phyloP scores from a whole-genome alignment of 148 eudicot species.

The Heliamphora exappendiculata region DNA sequence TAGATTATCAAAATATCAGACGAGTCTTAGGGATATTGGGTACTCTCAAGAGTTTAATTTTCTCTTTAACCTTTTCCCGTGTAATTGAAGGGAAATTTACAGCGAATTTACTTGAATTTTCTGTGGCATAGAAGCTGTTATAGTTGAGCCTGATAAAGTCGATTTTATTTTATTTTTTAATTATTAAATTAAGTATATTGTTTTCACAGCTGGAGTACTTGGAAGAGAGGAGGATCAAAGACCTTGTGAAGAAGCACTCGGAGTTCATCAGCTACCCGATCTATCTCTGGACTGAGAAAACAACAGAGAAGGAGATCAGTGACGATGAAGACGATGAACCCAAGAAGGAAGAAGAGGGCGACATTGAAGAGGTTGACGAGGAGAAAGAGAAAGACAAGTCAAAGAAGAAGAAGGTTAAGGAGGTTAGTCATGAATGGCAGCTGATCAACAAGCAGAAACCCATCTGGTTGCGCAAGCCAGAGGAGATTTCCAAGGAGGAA shows the following conservation, averaged over 20 bases:
- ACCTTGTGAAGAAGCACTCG: constrained; percentile 88
- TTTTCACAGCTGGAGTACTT: constrained; percentile 60
- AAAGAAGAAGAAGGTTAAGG: constrained; percentile 86
- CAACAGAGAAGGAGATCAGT: constrained; percentile 77
- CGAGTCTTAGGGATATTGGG: no score
- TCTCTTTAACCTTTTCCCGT: neutral
- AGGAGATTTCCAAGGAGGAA: constrained; percentile 84
- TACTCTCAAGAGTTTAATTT: no score
- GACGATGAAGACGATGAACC: constrained; percentile 85
- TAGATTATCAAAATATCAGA: no score
- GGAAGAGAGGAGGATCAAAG: constrained; percentile 89
- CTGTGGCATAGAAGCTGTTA: neutral
- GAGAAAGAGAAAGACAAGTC: constrained; percentile 59
- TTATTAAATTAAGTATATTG: neutral
- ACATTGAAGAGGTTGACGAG: constrained; percentile 69
- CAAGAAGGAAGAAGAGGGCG: constrained; percentile 75
- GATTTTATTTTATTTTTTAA: neutral
- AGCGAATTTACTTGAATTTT: neutral
- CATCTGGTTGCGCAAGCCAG: constrained; percentile 85
- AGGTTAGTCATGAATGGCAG: constrained; percentile 79
- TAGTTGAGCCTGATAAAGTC: neutral
- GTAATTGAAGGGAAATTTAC: neutral
- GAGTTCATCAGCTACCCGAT: constrained; percentile 94
- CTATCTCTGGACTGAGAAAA: constrained; percentile 90
- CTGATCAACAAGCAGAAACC: constrained; percentile 89